Evolutionary conservation across 2,329 filamentous ascomycete species (phyloP).

Genomic region (Juglanconis oblonga): DNA sequence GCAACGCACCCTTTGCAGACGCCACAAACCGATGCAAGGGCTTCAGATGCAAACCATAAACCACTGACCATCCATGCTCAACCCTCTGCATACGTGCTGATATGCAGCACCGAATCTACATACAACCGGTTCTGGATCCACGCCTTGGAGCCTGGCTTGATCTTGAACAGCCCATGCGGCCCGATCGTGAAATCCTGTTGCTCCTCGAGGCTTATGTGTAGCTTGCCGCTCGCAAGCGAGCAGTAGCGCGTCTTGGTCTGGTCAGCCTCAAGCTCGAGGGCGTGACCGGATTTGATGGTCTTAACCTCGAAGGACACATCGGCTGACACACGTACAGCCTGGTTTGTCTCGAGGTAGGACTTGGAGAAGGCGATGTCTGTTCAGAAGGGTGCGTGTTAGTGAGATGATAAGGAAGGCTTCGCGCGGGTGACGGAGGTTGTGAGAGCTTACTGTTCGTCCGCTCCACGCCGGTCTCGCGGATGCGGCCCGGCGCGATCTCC

Average conservation of each 20-base stretch:
- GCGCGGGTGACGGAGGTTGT: not conserved
- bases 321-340: constrained; percentile 24
- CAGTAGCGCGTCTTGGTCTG: constrained; percentile 24
- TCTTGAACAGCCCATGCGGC: constrained; percentile 26
- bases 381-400: not conserved
- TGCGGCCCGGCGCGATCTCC: constrained; percentile 33
- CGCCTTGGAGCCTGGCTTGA: constrained; percentile 21
- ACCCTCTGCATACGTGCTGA: not conserved
- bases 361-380: constrained; percentile 33
- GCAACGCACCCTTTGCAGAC: too few relatives aligned
- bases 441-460: constrained; percentile 21
- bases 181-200: constrained; percentile 26
- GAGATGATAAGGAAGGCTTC: not conserved
- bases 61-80: not conserved
- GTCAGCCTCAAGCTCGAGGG: constrained; percentile 21
- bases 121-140: constrained; percentile 25
- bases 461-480: constrained; percentile 18
- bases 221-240: constrained; percentile 30
- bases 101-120: constrained; percentile 25
- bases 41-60: not conserved
- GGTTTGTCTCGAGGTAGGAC: constrained; percentile 26
- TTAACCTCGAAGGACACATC: constrained; percentile 28
- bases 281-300: constrained; percentile 24
- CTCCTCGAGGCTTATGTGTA: constrained; percentile 22
- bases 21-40: not conserved